Evolutionary conservation across 345 rosid genomes (phyloP), one percentile per base, ranked within the genome.

Genomic region (Eucalyptus camaldulensis): DNA sequence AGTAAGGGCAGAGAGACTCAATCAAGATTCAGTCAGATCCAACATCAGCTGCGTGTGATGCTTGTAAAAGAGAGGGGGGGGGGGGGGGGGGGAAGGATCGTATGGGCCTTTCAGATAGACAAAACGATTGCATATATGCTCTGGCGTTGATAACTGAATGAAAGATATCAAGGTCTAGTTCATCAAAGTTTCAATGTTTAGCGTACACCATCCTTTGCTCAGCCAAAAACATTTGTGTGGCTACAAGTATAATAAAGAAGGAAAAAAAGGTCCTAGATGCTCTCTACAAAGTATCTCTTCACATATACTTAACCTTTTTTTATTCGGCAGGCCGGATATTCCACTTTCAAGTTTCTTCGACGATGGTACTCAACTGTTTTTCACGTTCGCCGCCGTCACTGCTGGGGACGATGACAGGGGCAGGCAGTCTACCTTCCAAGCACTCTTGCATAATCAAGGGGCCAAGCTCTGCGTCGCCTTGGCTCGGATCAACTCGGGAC

Each of bases 21-120:
- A 13, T 29, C 33, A 29, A 29, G 72, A 62, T 62, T 62, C n/a
- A 29, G 16, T 62, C 19, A 62, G 72, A 62, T 62, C 72, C 72
- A 29, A 62, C 72, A 62, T 62, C 37, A 62, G 37, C 33, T 29
- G 37, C 33, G 72, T 62, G 31, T 13, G 72, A 25, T 25, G 27
- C n/a, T 25, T 24, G 65, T 25, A 10, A 40, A 4, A 4, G 43
- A 40, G 6, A 5, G 5, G 6, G 2, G n/a, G 65, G 0, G 14
- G 65, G n/a, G 2, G 4, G n/a, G 6, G 62, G 4, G 1, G 6
- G 11, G 0, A 13, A 1, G n/a, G 4, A 24, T 58, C 65, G 65
- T 24, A 58, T 58, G 65, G 65, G 65, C 65, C 65, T 58, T 58
- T 25, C 29, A 10, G 65, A 14, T 24, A 58, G 65, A 24, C 65